Evolutionary conservation across 257 asterid species (phyloP).

Genomic region (Eucommia ulmoides): DNA sequence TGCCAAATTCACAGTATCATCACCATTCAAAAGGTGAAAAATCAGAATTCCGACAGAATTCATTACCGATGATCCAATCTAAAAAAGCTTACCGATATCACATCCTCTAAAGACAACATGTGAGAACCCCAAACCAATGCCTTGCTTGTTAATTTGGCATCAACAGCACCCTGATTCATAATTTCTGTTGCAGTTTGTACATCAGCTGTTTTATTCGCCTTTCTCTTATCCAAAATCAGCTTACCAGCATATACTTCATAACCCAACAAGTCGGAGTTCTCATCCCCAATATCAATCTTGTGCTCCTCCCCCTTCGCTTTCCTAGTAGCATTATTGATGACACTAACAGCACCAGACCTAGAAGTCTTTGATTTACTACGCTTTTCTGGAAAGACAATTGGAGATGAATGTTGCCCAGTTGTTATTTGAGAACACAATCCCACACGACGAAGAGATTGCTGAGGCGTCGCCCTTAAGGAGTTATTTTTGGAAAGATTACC

Average conservation of each 20-base stretch:
- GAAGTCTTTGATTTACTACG: slow-evolving; percentile 58
- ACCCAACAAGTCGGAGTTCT: slow-evolving; percentile 79
- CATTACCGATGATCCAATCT: slow-evolving; percentile 3
- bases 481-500: slow-evolving; percentile 54
- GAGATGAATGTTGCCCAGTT: slow-evolving; percentile 78
- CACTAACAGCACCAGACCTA: slow-evolving; percentile 21
- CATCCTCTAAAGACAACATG: slow-evolving; percentile 58
- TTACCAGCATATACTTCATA: slow-evolving; percentile 74
- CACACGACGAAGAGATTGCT: slow-evolving; percentile 81
- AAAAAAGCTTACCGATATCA: slow-evolving; percentile 56
- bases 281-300: slow-evolving; percentile 86
- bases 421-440: slow-evolving; percentile 81
- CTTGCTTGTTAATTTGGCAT: slow-evolving; percentile 86
- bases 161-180: slow-evolving; percentile 39
- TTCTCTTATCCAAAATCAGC: slow-evolving; percentile 51
- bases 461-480: slow-evolving; percentile 63
- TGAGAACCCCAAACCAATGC: slow-evolving; percentile 79
- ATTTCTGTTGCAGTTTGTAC: slow-evolving; percentile 38
- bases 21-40: slow-evolving; percentile 7
- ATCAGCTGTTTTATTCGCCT: slow-evolving; percentile 34
- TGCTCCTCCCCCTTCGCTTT: slow-evolving; percentile 53
- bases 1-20: slow-evolving; percentile 23
- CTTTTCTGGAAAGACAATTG: slow-evolving; percentile 83
- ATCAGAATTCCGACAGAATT: slow-evolving; percentile 9
- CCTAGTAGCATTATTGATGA: slow-evolving; percentile 33